These are phyloP conservation scores for Orbilia javanica DNA, from an alignment of 2,329 filamentous ascomycete genomes.

Conservation along the genomic window DNA sequence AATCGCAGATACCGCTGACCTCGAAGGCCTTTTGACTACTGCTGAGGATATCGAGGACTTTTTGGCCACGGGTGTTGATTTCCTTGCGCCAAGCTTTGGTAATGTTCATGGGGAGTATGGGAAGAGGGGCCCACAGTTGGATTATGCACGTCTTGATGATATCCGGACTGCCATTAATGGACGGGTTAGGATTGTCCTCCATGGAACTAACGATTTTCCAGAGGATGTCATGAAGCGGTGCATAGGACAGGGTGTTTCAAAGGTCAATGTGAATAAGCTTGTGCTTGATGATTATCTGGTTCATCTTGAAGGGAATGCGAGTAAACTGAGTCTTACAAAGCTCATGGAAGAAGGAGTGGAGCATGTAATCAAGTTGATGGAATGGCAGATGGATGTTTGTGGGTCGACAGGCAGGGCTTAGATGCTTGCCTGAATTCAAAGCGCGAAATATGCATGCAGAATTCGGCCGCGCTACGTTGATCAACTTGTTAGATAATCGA, in stretches of 20 bases:
- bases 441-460: background rate
- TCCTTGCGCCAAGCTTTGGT: slow-evolving; percentile 80
- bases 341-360: slow-evolving; percentile 68
- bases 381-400: slow-evolving; percentile 69
- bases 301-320: slow-evolving; percentile 66
- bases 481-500: background rate
- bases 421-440: background rate
- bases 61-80: slow-evolving; percentile 78
- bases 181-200: slow-evolving; percentile 69
- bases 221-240: slow-evolving; percentile 69
- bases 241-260: slow-evolving; percentile 69
- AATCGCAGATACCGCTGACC: slow-evolving; percentile 75
- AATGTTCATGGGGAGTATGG: slow-evolving; percentile 83
- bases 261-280: slow-evolving; percentile 73
- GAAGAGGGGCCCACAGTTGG: slow-evolving; percentile 73
- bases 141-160: slow-evolving; percentile 70
- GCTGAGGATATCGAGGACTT: slow-evolving; percentile 78
- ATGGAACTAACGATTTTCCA: slow-evolving; percentile 72
- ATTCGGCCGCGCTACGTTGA: too few relatives aligned
- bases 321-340: slow-evolving; percentile 64
- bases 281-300: slow-evolving; percentile 68
- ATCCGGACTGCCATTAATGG: slow-evolving; percentile 64
- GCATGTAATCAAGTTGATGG: slow-evolving; percentile 63
- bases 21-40: slow-evolving; percentile 76
- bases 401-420: slow-evolving; percentile 67